phyloP scores from a whole-genome alignment of 2,329 filamentous ascomycete species.

The Metarhizium album region DNA sequence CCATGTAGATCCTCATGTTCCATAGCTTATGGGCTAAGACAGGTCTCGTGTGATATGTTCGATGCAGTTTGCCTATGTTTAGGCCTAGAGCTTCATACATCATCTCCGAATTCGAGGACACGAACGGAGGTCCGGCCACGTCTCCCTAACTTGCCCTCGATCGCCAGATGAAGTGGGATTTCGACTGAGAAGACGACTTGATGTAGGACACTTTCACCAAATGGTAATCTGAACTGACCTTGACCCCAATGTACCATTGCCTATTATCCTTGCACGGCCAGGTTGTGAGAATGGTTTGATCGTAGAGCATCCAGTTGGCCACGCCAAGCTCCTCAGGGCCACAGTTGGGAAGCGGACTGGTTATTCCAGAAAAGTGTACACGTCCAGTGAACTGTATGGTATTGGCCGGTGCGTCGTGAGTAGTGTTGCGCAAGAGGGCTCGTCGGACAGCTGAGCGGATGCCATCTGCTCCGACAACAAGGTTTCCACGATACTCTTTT shows the following conservation, averaged over 20 bases:
- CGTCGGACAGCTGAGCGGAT: constrained; percentile 10
- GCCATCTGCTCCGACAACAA: constrained; percentile 11
- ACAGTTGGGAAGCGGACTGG: constrained; percentile 7
- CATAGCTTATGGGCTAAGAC: too few species aligned
- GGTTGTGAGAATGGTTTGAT: constrained; percentile 11
- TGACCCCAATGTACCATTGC: constrained; percentile 14
- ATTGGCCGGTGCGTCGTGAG: constrained; percentile 4
- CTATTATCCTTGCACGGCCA: constrained; percentile 11
- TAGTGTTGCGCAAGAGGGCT: constrained; percentile 4
- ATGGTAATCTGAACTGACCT: constrained; percentile 3
- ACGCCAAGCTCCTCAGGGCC: constrained; percentile 9
- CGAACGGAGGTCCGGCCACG: too few species aligned
- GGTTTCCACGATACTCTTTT: constrained; percentile 4
- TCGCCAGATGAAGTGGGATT: too few species aligned
- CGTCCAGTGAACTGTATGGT: constrained; percentile 12
- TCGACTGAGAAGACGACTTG: too few species aligned
- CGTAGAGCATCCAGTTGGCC: constrained; percentile 13
- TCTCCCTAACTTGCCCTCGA: too few species aligned
- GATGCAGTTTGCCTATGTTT: too few species aligned
- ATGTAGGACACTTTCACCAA: constrained; percentile 4
- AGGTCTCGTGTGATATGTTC: too few species aligned
- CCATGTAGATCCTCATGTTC: too few species aligned
- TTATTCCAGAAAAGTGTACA: constrained; percentile 12
- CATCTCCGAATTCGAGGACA: too few species aligned
- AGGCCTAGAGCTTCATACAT: too few species aligned